Conservation (phyloP, 352 stramenopile genomes). For the Globisporangium megalacanthum region DNA sequence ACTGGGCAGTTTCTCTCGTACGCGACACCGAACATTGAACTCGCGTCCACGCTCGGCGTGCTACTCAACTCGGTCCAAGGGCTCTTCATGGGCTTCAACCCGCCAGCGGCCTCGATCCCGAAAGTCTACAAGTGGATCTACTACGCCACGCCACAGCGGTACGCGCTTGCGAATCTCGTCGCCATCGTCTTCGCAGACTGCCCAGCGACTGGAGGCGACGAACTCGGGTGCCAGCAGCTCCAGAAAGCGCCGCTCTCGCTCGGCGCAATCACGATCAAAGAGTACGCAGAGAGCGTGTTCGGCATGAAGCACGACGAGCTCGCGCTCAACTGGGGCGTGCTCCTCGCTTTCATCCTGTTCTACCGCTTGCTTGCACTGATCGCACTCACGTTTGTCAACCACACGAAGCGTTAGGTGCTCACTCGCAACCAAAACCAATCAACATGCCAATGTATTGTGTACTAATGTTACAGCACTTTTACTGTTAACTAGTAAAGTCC, state of each 20-base stretch:
- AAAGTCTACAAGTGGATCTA: conserved; percentile 11
- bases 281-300: conserved; percentile 18
- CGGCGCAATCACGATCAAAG: conserved; percentile 7
- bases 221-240: conserved; percentile 3
- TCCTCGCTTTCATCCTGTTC: background rate
- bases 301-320: conserved; percentile 4
- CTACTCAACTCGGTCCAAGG: conserved; percentile 30
- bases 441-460: too few species aligned
- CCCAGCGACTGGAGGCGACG: background rate
- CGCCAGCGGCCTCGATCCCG: conserved; percentile 21
- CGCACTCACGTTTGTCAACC: conserved; percentile 1
- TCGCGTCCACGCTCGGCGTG: conserved; percentile 21
- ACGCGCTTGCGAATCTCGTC: background rate
- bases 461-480: too few species aligned
- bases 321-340: background rate
- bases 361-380: background rate
- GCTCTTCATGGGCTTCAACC: conserved; percentile 40
- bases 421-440: too few species aligned
- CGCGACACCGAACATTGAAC: conserved; percentile 23
- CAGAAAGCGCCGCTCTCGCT: background rate
- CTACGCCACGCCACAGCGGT: background rate
- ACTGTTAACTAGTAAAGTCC: too few species aligned
- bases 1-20: conserved; percentile 64
- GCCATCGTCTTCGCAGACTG: conserved; percentile 8
- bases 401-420: conserved; percentile 10